A percentile compares a stretch with the other conserved stretches of the same genome.
phyloP scores from a whole-genome alignment of 768 basidiomycete genomes.

The Naganishia vaughanmartiniae region DNA sequence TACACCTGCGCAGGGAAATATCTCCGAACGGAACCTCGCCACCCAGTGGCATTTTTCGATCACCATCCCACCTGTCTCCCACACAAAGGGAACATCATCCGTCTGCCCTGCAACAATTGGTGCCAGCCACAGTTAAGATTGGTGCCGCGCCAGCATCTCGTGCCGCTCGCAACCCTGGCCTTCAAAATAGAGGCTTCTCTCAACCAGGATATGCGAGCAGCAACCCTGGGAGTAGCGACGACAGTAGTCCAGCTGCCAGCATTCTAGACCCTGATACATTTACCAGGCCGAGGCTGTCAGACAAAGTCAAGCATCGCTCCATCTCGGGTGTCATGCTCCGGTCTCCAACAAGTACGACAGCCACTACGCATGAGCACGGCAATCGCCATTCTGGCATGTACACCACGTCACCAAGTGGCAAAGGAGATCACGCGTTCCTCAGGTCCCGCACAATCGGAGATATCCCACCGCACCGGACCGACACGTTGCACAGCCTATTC shows the following conservation, averaged over 20 bases:
- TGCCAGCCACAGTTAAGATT: not conserved
- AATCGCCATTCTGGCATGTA: not conserved
- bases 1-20: not conserved
- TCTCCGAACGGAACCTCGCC: not conserved
- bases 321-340: slow-evolving; percentile 7
- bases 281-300: not conserved
- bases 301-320: slow-evolving; percentile 10
- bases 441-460: slow-evolving; percentile 4
- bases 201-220: slow-evolving; percentile 6
- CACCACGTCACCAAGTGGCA: not conserved
- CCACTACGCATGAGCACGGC: slow-evolving; percentile 9
- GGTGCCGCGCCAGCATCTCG: not conserved
- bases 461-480: not conserved
- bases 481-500: slow-evolving; percentile 17
- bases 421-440: slow-evolving; percentile 5
- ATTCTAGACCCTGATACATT: not conserved
- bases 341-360: slow-evolving; percentile 5
- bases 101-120: not conserved
- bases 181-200: not conserved
- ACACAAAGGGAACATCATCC: too few species aligned
- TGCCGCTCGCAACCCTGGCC: not conserved
- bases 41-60: not conserved
- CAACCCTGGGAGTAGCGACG: slow-evolving; percentile 19
- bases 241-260: slow-evolving; percentile 16
- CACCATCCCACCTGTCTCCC: not conserved